Conservation (phyloP, 78 protist genomes). For the Planoprotostelium fungivorum region DNA sequence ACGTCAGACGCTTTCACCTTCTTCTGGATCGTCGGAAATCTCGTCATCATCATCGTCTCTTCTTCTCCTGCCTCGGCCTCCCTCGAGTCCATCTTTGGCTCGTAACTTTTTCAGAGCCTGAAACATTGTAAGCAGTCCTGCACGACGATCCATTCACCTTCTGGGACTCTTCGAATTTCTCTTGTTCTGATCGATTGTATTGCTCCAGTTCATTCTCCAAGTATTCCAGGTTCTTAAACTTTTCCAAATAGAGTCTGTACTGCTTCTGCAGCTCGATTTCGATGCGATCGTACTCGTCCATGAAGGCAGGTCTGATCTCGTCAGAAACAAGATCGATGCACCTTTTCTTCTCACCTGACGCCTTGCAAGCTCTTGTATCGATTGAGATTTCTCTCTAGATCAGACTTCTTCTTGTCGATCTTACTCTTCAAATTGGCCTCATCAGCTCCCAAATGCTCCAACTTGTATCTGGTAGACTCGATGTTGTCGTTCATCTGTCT, state of each 20-base stretch:
- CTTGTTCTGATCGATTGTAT: slow-evolving; percentile 13
- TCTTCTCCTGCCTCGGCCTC: background rate
- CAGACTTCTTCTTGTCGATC: slow-evolving; percentile 55
- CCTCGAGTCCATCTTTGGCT: background rate
- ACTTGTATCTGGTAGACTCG: background rate
- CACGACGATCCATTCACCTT: background rate
- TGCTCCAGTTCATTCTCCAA: slow-evolving; percentile 30
- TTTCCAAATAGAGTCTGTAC: slow-evolving; percentile 31
- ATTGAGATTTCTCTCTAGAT: slow-evolving; percentile 57
- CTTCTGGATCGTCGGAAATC: background rate
- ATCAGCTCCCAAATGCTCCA: slow-evolving; percentile 18
- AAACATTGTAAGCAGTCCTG: no score
- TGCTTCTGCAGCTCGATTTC: slow-evolving; percentile 48
- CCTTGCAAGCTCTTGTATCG: slow-evolving; percentile 34
- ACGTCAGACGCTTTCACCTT: background rate
- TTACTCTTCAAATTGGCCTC: slow-evolving; percentile 31
- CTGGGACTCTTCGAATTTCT: slow-evolving; percentile 18
- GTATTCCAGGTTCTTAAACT: slow-evolving; percentile 47
- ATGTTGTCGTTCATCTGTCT: slow-evolving; percentile 8
- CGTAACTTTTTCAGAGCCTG: background rate
- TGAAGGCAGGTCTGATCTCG: slow-evolving; percentile 36
- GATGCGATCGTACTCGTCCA: slow-evolving; percentile 64
- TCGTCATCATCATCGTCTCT: background rate
- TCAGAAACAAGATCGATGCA: background rate
- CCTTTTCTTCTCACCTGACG: slow-evolving; percentile 13